These are phyloP conservation scores for Lanmaoa rubissima DNA, from an alignment of 768 basidiomycete genomes.

Conservation along the genomic window DNA sequence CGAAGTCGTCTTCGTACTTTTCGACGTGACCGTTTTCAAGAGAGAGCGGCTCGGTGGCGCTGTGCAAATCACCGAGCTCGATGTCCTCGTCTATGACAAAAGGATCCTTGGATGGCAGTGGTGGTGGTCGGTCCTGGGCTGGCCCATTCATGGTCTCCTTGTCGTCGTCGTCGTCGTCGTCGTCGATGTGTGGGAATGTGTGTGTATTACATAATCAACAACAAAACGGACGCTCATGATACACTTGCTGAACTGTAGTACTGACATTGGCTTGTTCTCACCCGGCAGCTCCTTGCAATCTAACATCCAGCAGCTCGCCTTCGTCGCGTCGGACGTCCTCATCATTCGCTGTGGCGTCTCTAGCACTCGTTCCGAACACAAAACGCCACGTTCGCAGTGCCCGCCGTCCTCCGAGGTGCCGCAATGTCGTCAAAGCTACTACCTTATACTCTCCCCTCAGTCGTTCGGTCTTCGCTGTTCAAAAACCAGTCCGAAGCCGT, in stretches of 20 bases:
- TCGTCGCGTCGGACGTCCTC: conserved; percentile 19
- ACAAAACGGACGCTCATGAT: conserved; percentile 33
- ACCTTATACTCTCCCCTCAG: conserved; percentile 46
- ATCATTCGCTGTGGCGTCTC: conserved; percentile 6
- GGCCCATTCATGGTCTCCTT: conserved; percentile 7
- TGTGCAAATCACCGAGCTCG: conserved; percentile 36
- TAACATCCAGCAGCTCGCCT: conserved; percentile 7
- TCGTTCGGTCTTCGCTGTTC: conserved; percentile 58
- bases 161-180: neutral
- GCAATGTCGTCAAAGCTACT: conserved; percentile 63
- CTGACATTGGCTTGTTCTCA: conserved; percentile 24
- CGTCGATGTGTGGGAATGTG: conserved; percentile 21
- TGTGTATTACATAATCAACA: conserved; percentile 25
- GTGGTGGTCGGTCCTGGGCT: neutral
- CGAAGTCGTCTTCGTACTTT: conserved; percentile 33
- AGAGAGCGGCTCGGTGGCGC: conserved; percentile 23
- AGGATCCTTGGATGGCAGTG: neutral
- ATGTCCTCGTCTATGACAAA: conserved; percentile 17
- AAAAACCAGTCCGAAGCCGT: conserved; percentile 63
- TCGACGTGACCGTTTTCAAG: conserved; percentile 16
- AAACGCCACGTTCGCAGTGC: conserved; percentile 7
- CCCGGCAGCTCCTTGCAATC: conserved; percentile 20
- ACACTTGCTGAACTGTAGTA: conserved; percentile 26
- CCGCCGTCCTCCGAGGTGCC: conserved; percentile 21
- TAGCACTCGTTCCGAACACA: conserved; percentile 11